Evolutionary conservation across 495 filamentous ascomycete species (phyloP), one percentile per base, ranked within the genome.

Genomic region (Cercophora newfieldiana): DNA sequence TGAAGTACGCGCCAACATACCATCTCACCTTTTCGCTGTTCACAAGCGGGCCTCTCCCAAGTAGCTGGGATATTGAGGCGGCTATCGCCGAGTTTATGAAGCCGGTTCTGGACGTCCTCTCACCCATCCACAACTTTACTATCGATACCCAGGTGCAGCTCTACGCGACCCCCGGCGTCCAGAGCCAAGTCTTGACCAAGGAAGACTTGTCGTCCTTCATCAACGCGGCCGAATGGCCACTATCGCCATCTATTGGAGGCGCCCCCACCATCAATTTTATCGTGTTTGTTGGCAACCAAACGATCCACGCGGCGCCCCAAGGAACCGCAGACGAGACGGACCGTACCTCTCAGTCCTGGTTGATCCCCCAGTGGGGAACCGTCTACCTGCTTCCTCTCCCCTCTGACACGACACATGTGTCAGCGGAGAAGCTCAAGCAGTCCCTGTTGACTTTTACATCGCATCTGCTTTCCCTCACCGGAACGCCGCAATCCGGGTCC

Each of bases 1-100:
- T 97, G 69, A 96, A 94, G 74, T 97, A 97, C 74, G 89, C 94
- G 16, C 87, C 94, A 19, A 97, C 92, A 8, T 99, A 99, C 73
- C 95, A 99, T 72, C 80, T 99, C 2, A 96, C 95, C 2, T 96
- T 99, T 74, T 98, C 96, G 1, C 83, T 99, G 0, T 98, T 99
- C 71, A 94, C 91, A 0, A 89, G 90, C 12, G 87, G 86, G 6
- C 83, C 88, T 1, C 74, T 81, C 8, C 96, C 95, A 8, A 95
- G 90, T 8, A 90, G 87, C 28, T 99, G 96, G 95, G 92, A 96
- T 33, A 93, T 98, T 56, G 91, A 96, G 69, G 79, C 83, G 48
- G 93, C 94, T 6, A 85, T 98, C 37, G 83, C 89, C 16, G 86
- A 92, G 71, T 92, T 96, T 75, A 84, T 99, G 72, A 80, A 86